A percentile compares a stretch with the other conserved stretches of the same genome.
phyloP scores from a whole-genome alignment of 2,329 filamentous ascomycete species.

The Pyricularia pennisetigena region DNA sequence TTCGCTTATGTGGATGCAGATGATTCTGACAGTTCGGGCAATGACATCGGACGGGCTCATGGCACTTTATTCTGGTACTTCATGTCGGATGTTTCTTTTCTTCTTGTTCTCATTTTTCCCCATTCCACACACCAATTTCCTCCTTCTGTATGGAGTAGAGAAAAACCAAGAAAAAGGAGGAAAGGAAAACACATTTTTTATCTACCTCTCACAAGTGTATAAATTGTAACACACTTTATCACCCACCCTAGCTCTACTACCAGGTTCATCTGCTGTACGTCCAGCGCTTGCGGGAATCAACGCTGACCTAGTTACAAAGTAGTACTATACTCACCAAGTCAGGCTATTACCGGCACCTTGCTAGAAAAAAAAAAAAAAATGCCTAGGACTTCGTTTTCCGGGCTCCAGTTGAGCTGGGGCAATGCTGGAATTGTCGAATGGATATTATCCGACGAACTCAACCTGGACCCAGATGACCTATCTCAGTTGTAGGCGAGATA shows the following conservation, averaged over 20 bases:
- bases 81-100: background rate
- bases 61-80: background rate
- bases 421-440: background rate
- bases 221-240: background rate
- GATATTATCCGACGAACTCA: slow-evolving; percentile 1
- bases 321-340: background rate
- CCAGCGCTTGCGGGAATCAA: background rate
- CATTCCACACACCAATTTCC: background rate
- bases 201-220: background rate
- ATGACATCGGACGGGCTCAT: background rate
- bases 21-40: background rate
- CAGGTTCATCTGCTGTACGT: background rate
- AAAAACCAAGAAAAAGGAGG: background rate
- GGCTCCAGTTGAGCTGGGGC: background rate
- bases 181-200: background rate
- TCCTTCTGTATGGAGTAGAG: too few relatives aligned
- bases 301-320: background rate
- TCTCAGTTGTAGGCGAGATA: background rate
- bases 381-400: background rate
- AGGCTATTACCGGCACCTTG: background rate
- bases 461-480: background rate
- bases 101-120: background rate
- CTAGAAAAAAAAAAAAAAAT: too few relatives aligned
- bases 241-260: background rate
- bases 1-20: background rate